Base-by-base conservation (phyloP, 129 eudicot species). In the Oenanthe sinensis region DNA sequence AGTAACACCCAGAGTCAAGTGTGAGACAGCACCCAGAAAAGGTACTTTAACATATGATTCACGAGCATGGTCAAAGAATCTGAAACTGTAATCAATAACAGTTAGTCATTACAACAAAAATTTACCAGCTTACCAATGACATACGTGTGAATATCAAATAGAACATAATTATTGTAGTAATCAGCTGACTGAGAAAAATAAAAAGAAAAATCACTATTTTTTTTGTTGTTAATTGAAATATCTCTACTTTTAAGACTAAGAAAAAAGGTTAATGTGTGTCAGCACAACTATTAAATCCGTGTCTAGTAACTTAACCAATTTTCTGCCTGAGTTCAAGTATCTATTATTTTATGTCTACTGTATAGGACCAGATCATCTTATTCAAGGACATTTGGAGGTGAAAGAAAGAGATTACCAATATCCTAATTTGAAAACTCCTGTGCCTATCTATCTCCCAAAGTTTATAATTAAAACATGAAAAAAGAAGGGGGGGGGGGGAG, bases 31-130 rank as follows among this genome's bases (percentile, higher is more conserved):
- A 79, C 99, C 99, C 74, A 96, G 76, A 40, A 86, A 81, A 8
- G 97, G 99, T 74, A 96, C 87, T 91, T 90, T 90, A 71, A 96
- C 83, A 78, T 76, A 89, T 28, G 97, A 78, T 60, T 86, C 89
- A n/a, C 89, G 96, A 80, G 96, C 88, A 73, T 76, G 96, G 78
- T 90, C 88, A 86, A 92, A 92, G 85, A 89, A 90, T 85, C 97
- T 92, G 97, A 92, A 96, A 90, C 97, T 96, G 77, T 83, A 84
- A 78, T 58, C 47, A 74, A 69, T 60, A 54, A 72, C 9, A 46
- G 22, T 84, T 79, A 87, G 91, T 73, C 42, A 84, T 43, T 78
- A 3, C 65, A 22, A 58, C n/a, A 58, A 22, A 58, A 7, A 58
- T 20, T 55, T 22, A 58, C 65, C 22, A 19, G n/a, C 60, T n/a